phyloP scores from a whole-genome alignment of 257 asterid species.

The Solanum raphanifolium region DNA sequence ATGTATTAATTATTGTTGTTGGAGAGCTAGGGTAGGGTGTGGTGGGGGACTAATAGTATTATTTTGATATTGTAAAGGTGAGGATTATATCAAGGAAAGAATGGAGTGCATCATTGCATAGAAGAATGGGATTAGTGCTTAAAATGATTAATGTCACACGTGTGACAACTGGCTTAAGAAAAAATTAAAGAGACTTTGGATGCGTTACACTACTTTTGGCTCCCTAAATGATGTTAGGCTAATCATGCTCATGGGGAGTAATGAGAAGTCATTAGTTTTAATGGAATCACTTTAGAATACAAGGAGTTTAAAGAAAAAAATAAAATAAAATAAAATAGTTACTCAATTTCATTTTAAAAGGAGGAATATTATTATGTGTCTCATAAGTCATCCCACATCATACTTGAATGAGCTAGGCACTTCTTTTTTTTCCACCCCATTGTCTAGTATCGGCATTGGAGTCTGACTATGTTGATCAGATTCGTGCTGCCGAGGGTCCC shows the following conservation, averaged over 20 bases:
- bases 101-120: constrained; percentile 49
- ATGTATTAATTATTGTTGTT: neutral
- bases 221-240: constrained; percentile 28
- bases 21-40: neutral
- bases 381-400: neutral
- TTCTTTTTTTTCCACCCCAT: too few relatives aligned
- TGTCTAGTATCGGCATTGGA: too few relatives aligned
- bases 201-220: constrained; percentile 18
- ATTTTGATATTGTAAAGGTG: neutral
- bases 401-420: neutral
- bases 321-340: neutral
- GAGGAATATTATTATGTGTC: neutral
- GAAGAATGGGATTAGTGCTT: constrained; percentile 46
- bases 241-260: constrained; percentile 23
- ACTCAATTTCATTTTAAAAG: neutral
- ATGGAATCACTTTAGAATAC: neutral
- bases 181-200: constrained; percentile 8
- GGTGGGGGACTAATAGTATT: neutral
- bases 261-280: neutral
- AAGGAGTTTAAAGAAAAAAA: neutral
- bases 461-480: too few relatives aligned
- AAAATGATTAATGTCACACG: constrained; percentile 65
- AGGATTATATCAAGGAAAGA: constrained; percentile 7
- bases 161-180: constrained; percentile 60
- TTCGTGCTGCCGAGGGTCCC: too few relatives aligned